Percentiles rank a stretch among this genome's conserved stretches.
Conservation (phyloP, 129 eudicot species). For the Sambucus nigra region DNA sequence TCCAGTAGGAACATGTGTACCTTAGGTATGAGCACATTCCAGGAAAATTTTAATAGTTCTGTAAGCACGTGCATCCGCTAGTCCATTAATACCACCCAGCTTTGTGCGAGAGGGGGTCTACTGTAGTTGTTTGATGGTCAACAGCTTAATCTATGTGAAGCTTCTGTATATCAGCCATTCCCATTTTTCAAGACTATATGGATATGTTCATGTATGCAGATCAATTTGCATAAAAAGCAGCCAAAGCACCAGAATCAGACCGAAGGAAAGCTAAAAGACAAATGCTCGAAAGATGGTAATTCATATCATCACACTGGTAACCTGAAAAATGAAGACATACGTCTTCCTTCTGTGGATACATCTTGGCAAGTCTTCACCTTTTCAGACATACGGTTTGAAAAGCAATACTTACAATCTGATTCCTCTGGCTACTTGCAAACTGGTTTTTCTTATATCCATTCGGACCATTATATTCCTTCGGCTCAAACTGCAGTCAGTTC, state of each 20-base stretch:
- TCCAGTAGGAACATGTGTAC: too few species aligned
- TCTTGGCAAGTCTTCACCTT: slow-evolving; percentile 22
- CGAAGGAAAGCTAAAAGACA: slow-evolving; percentile 31
- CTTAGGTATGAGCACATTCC: too few species aligned
- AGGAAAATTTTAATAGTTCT: too few species aligned
- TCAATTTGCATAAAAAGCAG: slow-evolving; percentile 25
- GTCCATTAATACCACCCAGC: too few species aligned
- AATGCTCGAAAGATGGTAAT: slow-evolving; percentile 18
- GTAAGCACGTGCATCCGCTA: too few species aligned
- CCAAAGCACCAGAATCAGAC: slow-evolving; percentile 33
- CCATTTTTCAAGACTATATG: not conserved
- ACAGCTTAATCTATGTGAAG: too few species aligned
- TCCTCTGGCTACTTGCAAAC: slow-evolving; percentile 31
- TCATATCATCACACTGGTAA: slow-evolving; percentile 23
- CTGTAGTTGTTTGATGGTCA: too few species aligned
- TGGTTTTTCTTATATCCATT: slow-evolving; percentile 19
- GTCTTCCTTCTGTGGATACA: slow-evolving; percentile 23
- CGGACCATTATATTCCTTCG: slow-evolving; percentile 26
- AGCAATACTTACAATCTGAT: slow-evolving; percentile 24
- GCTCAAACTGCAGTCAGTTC: slow-evolving; percentile 23
- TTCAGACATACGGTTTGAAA: slow-evolving; percentile 16
- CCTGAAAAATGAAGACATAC: slow-evolving; percentile 17
- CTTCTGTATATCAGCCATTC: not conserved
- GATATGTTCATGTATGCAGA: slow-evolving; percentile 13
- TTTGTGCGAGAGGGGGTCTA: too few species aligned